Evolutionary conservation across 1,284 basidiomycete genomes (phyloP).

Genomic region (Tilletiaria anomala): DNA sequence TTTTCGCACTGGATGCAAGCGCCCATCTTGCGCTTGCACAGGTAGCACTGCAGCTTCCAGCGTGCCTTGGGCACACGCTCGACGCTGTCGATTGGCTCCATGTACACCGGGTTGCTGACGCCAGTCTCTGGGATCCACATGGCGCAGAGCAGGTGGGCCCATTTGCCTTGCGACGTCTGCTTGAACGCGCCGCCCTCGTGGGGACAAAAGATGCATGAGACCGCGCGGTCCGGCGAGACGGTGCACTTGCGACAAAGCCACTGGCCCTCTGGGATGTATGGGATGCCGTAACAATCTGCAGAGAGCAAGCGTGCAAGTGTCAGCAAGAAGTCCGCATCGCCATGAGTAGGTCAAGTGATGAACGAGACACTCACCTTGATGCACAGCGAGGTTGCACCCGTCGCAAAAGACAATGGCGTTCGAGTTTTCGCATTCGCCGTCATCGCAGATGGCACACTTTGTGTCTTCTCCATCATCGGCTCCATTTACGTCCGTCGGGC

Average conservation of each 20-base stretch:
- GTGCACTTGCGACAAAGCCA: slow-evolving; percentile 99
- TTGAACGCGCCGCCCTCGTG: slow-evolving; percentile 98
- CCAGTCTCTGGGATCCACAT: slow-evolving; percentile 95
- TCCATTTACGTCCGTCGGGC: slow-evolving; percentile 5
- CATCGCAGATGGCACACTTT: slow-evolving; percentile 87
- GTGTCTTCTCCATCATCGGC: slow-evolving; percentile 40
- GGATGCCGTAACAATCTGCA: slow-evolving; percentile 93
- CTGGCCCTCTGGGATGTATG: slow-evolving; percentile 97
- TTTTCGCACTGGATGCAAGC: slow-evolving; percentile 97
- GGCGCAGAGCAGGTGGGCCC: slow-evolving; percentile 91
- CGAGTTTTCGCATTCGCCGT: slow-evolving; percentile 93
- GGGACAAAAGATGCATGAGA: slow-evolving; percentile 83
- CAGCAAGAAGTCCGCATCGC: background rate
- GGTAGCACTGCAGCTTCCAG: slow-evolving; percentile 68
- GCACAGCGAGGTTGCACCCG: slow-evolving; percentile 94
- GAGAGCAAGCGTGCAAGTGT: slow-evolving; percentile 5
- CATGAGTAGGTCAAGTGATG: background rate
- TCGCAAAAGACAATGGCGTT: slow-evolving; percentile 99
- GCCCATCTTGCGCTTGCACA: slow-evolving; percentile 49
- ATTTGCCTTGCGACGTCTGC: slow-evolving; percentile 80
- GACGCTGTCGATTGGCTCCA: slow-evolving; percentile 91
- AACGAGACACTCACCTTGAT: slow-evolving; percentile 60
- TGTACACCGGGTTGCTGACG: slow-evolving; percentile 87
- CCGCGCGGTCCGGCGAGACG: slow-evolving; percentile 88
- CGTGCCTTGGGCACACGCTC: slow-evolving; percentile 76